Evolutionary conservation across 345 rosid species (phyloP), one percentile per base, ranked within the genome.

Genomic region (Acer saccharum): DNA sequence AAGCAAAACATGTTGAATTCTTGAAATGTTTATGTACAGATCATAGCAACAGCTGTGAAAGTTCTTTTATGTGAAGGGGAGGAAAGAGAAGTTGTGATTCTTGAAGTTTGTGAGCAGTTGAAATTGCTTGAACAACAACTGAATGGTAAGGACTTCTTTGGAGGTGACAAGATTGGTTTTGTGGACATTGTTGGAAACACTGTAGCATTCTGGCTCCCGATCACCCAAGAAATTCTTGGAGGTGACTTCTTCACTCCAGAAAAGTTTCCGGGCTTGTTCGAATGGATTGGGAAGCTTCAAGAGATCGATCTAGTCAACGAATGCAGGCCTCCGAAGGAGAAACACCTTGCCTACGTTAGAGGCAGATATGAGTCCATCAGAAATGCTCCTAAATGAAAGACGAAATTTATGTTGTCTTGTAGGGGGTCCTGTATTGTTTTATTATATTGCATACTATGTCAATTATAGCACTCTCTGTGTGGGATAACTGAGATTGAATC

Each of bases 111-210:
- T 21, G 55, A 67, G 55, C 77, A 71, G 61, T 43, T 73, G 52
- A 83, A 76, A 65, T 10, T 54, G 69, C 68, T 83, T 12, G 82
- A 83, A 68, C 48, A 44, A 25, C 76, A 79, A 64, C 69, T 79
- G 17, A 21, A 76, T 2, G 82, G 80, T 44, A 79, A 79, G 54
- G 65, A 69, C 23, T 76, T 62, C 62, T 76, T 83, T 67, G 65
- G 78, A 32, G 78, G 83, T 10, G 70, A 73, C 16, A 70, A 39
- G 6, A 46, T 77, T 39, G 85, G 85, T 27, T 73, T 12, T 23
- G 20, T 79, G 62, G 82, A 76, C 62, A 63, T 79, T 25, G 74
- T 63, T 21, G 74, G 35, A 0, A 27, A 11, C 35, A 4, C 16
- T 62, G 16, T 82, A 29, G 44, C 67, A 14, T 50, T 75, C 64